These are phyloP conservation scores for Penicillium manginii DNA, from an alignment of 495 filamentous ascomycete species.

Conservation along the genomic window DNA sequence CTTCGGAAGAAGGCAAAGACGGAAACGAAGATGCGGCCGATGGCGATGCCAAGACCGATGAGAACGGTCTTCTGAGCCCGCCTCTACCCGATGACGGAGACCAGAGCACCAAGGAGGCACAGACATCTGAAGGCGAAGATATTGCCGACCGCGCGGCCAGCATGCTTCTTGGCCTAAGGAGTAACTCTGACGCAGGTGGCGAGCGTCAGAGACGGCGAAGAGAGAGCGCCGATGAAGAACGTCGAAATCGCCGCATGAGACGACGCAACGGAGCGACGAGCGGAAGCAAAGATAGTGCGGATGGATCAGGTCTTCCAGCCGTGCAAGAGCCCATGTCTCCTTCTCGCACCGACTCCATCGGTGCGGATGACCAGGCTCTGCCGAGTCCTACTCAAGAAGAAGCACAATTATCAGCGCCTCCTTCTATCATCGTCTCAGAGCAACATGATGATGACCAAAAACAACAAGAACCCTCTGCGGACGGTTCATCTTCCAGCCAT, in stretches of 20 bases:
- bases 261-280: slow-evolving; percentile 53
- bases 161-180: slow-evolving; percentile 78
- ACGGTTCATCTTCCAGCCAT: slow-evolving; percentile 32
- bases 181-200: slow-evolving; percentile 57
- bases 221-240: slow-evolving; percentile 73
- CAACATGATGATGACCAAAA: slow-evolving; percentile 24
- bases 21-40: slow-evolving; percentile 27
- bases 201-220: slow-evolving; percentile 64
- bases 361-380: slow-evolving; percentile 29
- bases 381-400: slow-evolving; percentile 34
- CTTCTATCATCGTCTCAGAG: slow-evolving; percentile 48
- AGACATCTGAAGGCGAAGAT: slow-evolving; percentile 66
- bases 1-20: slow-evolving; percentile 34
- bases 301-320: slow-evolving; percentile 39
- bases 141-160: slow-evolving; percentile 82
- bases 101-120: slow-evolving; percentile 41
- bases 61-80: slow-evolving; percentile 44
- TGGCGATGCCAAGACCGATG: slow-evolving; percentile 28
- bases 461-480: slow-evolving; percentile 23
- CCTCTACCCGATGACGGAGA: slow-evolving; percentile 41
- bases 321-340: slow-evolving; percentile 41
- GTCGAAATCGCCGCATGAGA: slow-evolving; percentile 61
- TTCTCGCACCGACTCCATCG: slow-evolving; percentile 26
- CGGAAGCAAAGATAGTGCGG: slow-evolving; percentile 52
- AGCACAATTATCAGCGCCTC: slow-evolving; percentile 30